Evolutionary conservation across 129 eudicot genomes (phyloP), one percentile per base, ranked within the genome.

Genomic region (Heracleum sosnowskyi): DNA sequence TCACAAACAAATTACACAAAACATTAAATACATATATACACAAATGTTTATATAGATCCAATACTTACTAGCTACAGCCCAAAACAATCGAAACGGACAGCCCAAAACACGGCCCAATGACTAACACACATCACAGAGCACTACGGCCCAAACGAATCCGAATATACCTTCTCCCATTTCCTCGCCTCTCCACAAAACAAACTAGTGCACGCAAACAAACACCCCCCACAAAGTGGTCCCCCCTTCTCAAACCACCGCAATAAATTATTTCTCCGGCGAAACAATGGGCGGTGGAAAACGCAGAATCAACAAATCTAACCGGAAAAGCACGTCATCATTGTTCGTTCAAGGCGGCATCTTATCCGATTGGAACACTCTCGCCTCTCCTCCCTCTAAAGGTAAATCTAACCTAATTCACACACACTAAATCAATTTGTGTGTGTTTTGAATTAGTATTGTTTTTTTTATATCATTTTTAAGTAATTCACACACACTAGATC

Each of bases 331-430:
- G 60, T 78, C 83, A 28, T 73, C 83, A 31, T 76, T 83, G 17
- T 92, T 89, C 46, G 81, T 89, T 0, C 87, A 88, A 26, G 95
- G 95, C 44, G 97, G 95, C 46, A 49, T 87, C 16, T 85, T 89
- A 75, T 81, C 89, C 49, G 92, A 88, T 82, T 91, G 87, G 90
- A 78, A 84, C 66, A 77, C 87, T 31, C 13, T 84, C 57, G 77
- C 89, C 46, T 82, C 91, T 41, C 86, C 91, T 0, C 78, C 86
- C 69, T 83, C 95, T 13, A 80, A 74, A 84, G 97, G 91, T 87
- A 51, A 5, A 5, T 37, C n/a, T 37, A 0, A 20, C 40, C 29
- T 11, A 62, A n/a, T 31, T 64, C 34, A 49, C 57, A 49, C 17
- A 11, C 55, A 29, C 46, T 42, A 11, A 11, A 42, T 42, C 16